Base-by-base conservation (phyloP, 202 grass and related monocot genomes). In the Cymbopogon flexuosus region DNA sequence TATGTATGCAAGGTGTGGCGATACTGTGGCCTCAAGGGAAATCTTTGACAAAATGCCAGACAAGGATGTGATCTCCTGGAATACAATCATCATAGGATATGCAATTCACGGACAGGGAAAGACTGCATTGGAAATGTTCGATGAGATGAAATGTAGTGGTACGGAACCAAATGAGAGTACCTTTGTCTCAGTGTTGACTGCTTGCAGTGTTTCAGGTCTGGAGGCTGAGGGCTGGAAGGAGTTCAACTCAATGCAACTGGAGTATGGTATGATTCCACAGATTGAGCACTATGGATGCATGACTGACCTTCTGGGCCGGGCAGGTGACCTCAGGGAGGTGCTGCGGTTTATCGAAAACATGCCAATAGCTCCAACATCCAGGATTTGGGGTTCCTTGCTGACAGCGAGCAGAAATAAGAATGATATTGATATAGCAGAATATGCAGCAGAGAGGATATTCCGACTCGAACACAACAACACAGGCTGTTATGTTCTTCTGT, bases 241-340 rank as follows among this genome's bases (percentile, higher is more conserved):
- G n/a, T 94, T 94, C 77, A 92, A 88, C 46, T 87, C 63, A 40
- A 94, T 97, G 94, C 86, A 89, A 87, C 67, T 31, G 36, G 91
- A 92, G 33, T 91, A 92, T 76, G 84, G 57, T 68, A 92, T 97
- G 43, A 36, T 59, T 56, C 88, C 94, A 62, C 85, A 88, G 73
- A 92, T 90, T 68, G 91, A 97, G 75, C 91, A 97, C 60, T 92
- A 91, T 59, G 91, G 86, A 85, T 97, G 91, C 84, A 94, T 97
- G 88, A 76, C 91, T 37, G 91, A 97, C 81, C 85, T 97, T 75
- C 81, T 97, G 21, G 94, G 94, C 9, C 81, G 89, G 12, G 73
- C 74, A 19, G 90, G 85, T 77, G 88, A 94, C 37, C 87, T 94
- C 56, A 69, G 69, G 59, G 75, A 92, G 75, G 36, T 85, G 35